phyloP scores from a whole-genome alignment of 106 monocot species.

The Phalaenopsis aphrodite region DNA sequence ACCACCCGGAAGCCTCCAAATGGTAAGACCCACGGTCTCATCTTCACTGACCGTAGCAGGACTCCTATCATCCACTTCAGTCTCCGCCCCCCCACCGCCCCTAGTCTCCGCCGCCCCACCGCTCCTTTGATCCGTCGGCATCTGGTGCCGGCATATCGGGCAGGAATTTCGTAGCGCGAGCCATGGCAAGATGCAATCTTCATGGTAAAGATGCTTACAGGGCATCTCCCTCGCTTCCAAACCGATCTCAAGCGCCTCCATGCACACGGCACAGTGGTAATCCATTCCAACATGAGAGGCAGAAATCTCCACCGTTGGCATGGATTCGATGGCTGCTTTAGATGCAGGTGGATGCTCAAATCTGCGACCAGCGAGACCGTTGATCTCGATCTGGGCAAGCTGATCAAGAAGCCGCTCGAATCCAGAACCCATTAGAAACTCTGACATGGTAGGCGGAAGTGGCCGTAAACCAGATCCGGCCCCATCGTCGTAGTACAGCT shows the following conservation, averaged over 20 bases:
- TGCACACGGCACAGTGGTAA: conserved; percentile 48
- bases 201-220: conserved; percentile 53
- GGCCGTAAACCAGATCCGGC: conserved; percentile 54
- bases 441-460: conserved; percentile 49
- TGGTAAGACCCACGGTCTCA: conserved; percentile 45
- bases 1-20: conserved; percentile 64
- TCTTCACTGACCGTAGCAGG: conserved; percentile 6
- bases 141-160: conserved; percentile 47
- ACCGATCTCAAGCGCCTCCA: conserved; percentile 40
- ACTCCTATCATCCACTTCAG: conserved; percentile 1
- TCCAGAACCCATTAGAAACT: conserved; percentile 72
- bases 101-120: neutral
- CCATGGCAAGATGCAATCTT: conserved; percentile 60
- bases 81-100: neutral
- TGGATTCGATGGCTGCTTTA: conserved; percentile 59
- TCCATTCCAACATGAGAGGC: conserved; percentile 18
- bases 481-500: conserved; percentile 73
- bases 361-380: conserved; percentile 11
- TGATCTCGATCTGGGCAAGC: conserved; percentile 53
- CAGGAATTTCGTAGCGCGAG: conserved; percentile 43
- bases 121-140: conserved; percentile 25
- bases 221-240: conserved; percentile 43
- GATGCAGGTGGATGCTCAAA: conserved; percentile 52
- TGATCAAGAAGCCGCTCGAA: conserved; percentile 72
- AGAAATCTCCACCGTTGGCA: conserved; percentile 42